Evolutionary conservation across 192 early-diverging fungal species (phyloP), one percentile per base, ranked within the genome.

Genomic region (Coemansia sp.): DNA sequence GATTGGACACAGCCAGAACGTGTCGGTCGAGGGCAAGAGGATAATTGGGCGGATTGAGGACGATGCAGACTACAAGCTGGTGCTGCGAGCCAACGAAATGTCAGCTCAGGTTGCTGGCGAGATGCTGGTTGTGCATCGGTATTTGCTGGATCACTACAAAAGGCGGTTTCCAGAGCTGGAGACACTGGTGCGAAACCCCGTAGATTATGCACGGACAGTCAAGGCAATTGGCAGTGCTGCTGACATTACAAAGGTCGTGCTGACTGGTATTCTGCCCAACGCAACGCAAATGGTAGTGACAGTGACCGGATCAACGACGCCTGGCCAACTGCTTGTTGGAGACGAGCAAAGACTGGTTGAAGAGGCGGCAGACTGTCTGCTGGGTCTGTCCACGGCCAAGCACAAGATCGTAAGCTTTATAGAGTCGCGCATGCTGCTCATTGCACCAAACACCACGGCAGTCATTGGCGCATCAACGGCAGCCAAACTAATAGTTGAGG

Each of bases 371-470:
- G 89, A 93, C 63, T 81, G 67, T 43, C 56, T 75, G 6, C 67
- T 95, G 24, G 86, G 81, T 39, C 83, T 99, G 24, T 92, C 93
- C 32, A 69, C 57, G 15, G 86, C 88, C 2, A 64, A 58, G 59
- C 38, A 55, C 6, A 60, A 87, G 85, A 90, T 99, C 25, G 85
- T 92, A 39, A 85, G 84, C 57, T 99, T 95, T 79, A 93, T 99
- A 9, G 92, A 94, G 65, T 92, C 93, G 0, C 85, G 94, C 19
- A 92, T 98, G 90, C 86, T 83, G 1, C 83, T 95, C 32, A 92
- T 99, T 67, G 95, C 97, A 5, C 97, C 97, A 8, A 99, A 99
- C 58, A 69, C 97, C 1, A 93, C 95, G 0, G 84, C 86, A 1
- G 85, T 99, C 11, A 83, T 99, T 5, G 94, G 94, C 23, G 88